A percentile compares a stretch with the other conserved stretches of the same genome.
phyloP scores from a whole-genome alignment of 805 yeast species.

The Sugiyamaella valdiviana region DNA sequence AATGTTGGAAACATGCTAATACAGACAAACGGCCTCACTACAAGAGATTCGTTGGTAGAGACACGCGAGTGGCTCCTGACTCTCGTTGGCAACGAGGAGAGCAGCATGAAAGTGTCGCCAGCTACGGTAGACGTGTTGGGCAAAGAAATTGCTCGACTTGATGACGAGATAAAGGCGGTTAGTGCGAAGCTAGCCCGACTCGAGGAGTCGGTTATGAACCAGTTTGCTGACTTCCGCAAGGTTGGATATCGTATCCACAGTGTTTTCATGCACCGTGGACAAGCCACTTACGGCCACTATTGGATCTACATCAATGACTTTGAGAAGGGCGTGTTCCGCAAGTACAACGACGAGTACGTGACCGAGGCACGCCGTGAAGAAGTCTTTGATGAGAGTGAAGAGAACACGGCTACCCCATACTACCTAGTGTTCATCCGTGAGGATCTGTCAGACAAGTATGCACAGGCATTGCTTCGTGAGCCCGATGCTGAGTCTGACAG shows the following conservation, averaged over 20 bases:
- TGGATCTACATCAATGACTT: conserved; percentile 91
- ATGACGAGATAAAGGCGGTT: conserved; percentile 39
- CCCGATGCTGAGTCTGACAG: conserved; percentile 2
- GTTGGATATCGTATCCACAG: conserved; percentile 84
- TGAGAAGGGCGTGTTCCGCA: conserved; percentile 61
- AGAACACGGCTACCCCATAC: conserved; percentile 89
- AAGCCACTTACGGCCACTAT: conserved; percentile 93
- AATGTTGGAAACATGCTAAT: too few relatives aligned
- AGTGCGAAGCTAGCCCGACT: conserved; percentile 41
- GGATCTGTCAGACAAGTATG: conserved; percentile 39
- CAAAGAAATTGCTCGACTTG: conserved; percentile 42
- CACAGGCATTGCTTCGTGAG: conserved; percentile 17
- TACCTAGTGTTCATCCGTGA: conserved; percentile 78
- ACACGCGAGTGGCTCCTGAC: conserved; percentile 52
- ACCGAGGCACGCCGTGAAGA: conserved; percentile 60
- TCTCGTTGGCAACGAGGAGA: conserved; percentile 18
- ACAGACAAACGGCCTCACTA: conserved; percentile 39
- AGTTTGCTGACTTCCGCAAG: conserved; percentile 53
- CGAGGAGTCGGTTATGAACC: conserved; percentile 46
- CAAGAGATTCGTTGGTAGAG: conserved; percentile 47
- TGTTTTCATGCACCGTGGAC: conserved; percentile 90
- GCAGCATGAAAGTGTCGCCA: conserved; percentile 33
- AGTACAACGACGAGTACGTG: conserved; percentile 94
- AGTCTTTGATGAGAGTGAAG: conserved; percentile 32
- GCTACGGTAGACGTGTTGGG: conserved; percentile 44